Percentiles rank a stretch among this genome's conserved stretches.
Evolutionary conservation across 345 rosid species (phyloP).

Genomic region (Populus deltoides): DNA sequence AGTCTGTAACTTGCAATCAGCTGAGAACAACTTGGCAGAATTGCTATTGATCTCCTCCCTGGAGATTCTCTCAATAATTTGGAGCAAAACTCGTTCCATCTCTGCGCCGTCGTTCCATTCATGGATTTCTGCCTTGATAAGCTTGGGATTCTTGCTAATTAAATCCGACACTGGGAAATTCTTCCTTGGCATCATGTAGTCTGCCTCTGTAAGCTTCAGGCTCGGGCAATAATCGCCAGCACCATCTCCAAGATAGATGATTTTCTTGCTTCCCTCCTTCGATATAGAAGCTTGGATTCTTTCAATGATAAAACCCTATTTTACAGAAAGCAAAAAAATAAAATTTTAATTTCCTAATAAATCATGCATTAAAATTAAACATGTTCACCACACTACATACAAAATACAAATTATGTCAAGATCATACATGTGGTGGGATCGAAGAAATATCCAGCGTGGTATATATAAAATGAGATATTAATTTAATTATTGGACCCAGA

Average conservation of each 20-base stretch:
- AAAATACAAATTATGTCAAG: neutral
- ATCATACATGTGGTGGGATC: neutral
- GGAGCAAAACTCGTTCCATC: slow-evolving; percentile 43
- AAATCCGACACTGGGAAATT: slow-evolving; percentile 78
- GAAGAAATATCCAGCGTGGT: neutral
- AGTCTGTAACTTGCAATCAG: slow-evolving; percentile 53
- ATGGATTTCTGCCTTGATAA: slow-evolving; percentile 58
- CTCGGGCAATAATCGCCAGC: slow-evolving; percentile 79
- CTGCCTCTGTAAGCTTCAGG: slow-evolving; percentile 53
- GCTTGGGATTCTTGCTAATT: slow-evolving; percentile 48
- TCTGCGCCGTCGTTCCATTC: slow-evolving; percentile 76
- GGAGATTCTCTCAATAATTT: slow-evolving; percentile 26
- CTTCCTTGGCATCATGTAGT: slow-evolving; percentile 81
- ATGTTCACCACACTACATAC: neutral
- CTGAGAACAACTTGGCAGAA: slow-evolving; percentile 24
- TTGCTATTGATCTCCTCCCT: slow-evolving; percentile 10
- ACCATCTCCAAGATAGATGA: slow-evolving; percentile 85
- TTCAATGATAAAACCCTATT: slow-evolving; percentile 58
- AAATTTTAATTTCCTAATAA: too few relatives aligned
- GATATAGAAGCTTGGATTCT: slow-evolving; percentile 58
- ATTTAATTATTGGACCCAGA: too few relatives aligned
- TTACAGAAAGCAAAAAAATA: neutral
- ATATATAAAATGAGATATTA: too few relatives aligned
- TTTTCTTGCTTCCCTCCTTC: slow-evolving; percentile 46
- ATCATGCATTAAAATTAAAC: neutral